Evolutionary conservation across 371 early-diverging fungal species (phyloP), one percentile per base, ranked within the genome.

Genomic region (Rhizopus delemar): DNA sequence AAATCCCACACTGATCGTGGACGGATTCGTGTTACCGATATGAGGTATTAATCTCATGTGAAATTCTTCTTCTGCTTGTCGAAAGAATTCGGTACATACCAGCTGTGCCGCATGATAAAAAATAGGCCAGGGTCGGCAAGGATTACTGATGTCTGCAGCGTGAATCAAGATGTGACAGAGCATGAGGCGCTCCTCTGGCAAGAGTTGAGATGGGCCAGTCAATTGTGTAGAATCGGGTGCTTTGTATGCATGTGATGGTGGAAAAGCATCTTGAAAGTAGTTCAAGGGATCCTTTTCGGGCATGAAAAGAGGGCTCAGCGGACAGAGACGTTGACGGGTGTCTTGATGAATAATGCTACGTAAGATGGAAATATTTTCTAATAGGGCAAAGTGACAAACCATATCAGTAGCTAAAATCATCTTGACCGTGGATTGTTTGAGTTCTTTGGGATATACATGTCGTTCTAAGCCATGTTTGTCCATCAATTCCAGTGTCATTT

Each of bases 101-200:
- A 90, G 63, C 63, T 88, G 87, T 4, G 93, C 88, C 90, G 93
- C 93, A 49, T 81, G 78, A 59, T 87, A 84, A 65, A 90, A 93
- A 34, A 93, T 74, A 1, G 76, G 60, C 89, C 92, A 92, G 4
- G 96, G 96, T 22, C 93, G 79, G 35, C 89, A 85, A 0, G 94
- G 86, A 59, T 94, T 95, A 55, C 91, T 91, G 46, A 95, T 90
- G 53, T 95, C 96, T 3, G 93, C 91, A 0, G 92, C 92, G 59
- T 94, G 93, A 5, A 93, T 75, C 41, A 93, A 46, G 9, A 86
- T 81, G 36, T 89, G 83, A 60, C 86, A 84, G 35, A 93, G 68
- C 56, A 74, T 73, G 52, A 83, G 84, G 15, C 92, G 77, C 54
- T 86, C 84, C 38, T 80, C 66, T n/a, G 56, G 51, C 12, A 65